Conservation (phyloP, 345 rosid species). For the Populus simonii region DNA sequence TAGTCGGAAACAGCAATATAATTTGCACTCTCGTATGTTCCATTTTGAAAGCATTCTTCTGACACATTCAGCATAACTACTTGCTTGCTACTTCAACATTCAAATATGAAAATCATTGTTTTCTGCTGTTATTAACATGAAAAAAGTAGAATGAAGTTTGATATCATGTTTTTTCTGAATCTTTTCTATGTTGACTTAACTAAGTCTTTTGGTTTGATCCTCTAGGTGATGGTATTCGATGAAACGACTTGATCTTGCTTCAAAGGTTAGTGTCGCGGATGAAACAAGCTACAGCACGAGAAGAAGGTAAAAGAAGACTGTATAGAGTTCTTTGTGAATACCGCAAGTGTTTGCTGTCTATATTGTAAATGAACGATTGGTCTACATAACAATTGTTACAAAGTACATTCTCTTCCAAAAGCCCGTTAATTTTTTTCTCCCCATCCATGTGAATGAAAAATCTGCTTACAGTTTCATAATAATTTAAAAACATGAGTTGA, state of each 20-base stretch:
- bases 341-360: slow-evolving; percentile 21
- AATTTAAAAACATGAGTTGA: not conserved
- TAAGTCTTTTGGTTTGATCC: slow-evolving; percentile 12
- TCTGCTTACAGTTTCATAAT: not conserved
- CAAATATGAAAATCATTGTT: not conserved
- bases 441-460: not conserved
- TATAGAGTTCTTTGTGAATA: slow-evolving; percentile 43
- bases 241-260: slow-evolving; percentile 46
- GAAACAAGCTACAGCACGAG: slow-evolving; percentile 23
- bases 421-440: not conserved
- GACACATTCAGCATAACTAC: not conserved
- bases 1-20: not conserved
- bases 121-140: not conserved
- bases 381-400: slow-evolving; percentile 5
- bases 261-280: slow-evolving; percentile 29
- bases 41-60: not conserved
- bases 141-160: not conserved
- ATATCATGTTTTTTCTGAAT: not conserved
- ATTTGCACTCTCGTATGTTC: not conserved
- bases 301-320: slow-evolving; percentile 9
- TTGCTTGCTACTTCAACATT: not conserved
- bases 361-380: slow-evolving; percentile 23
- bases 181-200: slow-evolving; percentile 2
- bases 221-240: slow-evolving; percentile 60
- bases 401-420: not conserved